Base-by-base conservation (phyloP, 371 early-diverging fungal genomes). In the Apophysomyces variabilis region DNA sequence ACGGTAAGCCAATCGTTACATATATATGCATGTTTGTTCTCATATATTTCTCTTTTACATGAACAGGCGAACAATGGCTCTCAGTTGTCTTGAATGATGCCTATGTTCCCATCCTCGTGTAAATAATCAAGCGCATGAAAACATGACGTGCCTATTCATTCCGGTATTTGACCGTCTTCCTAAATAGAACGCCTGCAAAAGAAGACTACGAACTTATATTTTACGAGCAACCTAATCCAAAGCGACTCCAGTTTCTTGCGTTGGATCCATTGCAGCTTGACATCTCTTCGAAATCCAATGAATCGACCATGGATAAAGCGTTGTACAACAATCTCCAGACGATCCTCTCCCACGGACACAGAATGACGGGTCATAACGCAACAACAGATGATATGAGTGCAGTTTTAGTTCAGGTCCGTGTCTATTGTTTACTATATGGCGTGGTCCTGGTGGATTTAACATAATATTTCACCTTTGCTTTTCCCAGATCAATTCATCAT, bases 261-360 rank as follows among this genome's bases (percentile, higher is more conserved):
- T 73, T 91, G 1, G 82, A 90, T 45, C 90, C 92, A 2, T 71
- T 94, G 7, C 82, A 86, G 16, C 72, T 94, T 3, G 93, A 94
- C 66, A 86, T 90, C 14, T 84, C 89, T n/a, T 69, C 79, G 47
- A 64, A 80, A 59, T 72, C 77, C 60, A 68, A 16, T 68, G 77
- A 47, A 70, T 75, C 26, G 71, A 71, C 35, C 47, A 47, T 7
- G 54, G 46, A 38, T 37, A 56, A 16, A 16, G 44, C 65, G n/a
- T 9, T 41, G 4, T 7, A 58, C 11, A 65, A 66, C 32, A 77
- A 77, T 39, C 26, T 75, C 3, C 45, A 65, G 35, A 69, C 58
- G 4, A 71, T 76, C 3, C 47, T 77, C 4, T 61, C 66, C 0
- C 73, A 73, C 38, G 61, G 72, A 2, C 70, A 66, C 14, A 13